phyloP scores from a whole-genome alignment of 306 rosid genomes.

The Prunus salicina region DNA sequence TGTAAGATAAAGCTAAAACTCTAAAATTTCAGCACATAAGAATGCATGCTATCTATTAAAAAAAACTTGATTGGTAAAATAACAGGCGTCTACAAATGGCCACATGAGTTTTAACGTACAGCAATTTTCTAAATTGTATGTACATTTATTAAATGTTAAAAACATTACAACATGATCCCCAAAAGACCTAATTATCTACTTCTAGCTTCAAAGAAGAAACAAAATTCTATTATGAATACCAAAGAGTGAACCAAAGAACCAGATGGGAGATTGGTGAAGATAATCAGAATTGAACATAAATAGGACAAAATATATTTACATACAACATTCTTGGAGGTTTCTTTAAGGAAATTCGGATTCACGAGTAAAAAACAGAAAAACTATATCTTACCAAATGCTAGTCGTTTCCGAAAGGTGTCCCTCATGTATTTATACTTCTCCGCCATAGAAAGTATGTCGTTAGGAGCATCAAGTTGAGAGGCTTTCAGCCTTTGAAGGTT shows the following conservation, averaged over 20 bases:
- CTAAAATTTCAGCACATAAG: neutral
- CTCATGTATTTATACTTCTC: slow-evolving; percentile 89
- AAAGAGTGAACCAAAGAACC: neutral
- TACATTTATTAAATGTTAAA: neutral
- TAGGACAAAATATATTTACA: neutral
- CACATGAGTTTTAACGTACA: neutral
- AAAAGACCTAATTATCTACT: neutral
- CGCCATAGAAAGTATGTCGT: slow-evolving; percentile 72
- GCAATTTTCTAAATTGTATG: neutral
- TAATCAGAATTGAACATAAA: neutral
- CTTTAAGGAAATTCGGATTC: neutral
- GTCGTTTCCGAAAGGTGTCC: slow-evolving; percentile 75
- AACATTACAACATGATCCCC: neutral
- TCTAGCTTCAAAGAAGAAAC: neutral
- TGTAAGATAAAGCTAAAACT: neutral
- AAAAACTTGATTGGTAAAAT: neutral
- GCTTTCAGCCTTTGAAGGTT: slow-evolving; percentile 63
- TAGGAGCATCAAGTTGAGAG: slow-evolving; percentile 59
- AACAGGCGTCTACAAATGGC: neutral
- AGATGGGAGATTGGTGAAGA: neutral
- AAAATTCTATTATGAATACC: neutral
- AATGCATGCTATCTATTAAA: neutral
- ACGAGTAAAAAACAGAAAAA: neutral
- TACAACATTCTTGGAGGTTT: neutral
- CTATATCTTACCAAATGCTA: slow-evolving; percentile 69